Conservation (phyloP, 2,329 filamentous ascomycete species). For the Claviceps cyperi region DNA sequence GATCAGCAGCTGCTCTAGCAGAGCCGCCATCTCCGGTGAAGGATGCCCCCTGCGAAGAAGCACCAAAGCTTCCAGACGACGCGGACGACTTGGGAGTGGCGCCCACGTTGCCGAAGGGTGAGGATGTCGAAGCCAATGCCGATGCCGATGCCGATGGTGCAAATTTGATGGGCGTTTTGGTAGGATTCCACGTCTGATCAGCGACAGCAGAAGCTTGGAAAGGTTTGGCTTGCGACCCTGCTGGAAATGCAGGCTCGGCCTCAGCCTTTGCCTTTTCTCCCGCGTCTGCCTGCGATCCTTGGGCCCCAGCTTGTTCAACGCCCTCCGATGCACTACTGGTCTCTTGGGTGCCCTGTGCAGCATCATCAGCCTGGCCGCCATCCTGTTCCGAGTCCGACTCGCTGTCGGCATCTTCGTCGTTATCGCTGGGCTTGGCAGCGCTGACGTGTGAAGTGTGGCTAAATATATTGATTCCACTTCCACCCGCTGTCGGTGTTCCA, state of each 20-base stretch:
- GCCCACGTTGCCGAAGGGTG: conserved; percentile 18
- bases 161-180: conserved; percentile 41
- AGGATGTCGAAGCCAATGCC: conserved; percentile 15
- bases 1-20: conserved; percentile 11
- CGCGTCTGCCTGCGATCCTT: conserved; percentile 4
- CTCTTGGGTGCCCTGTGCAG: conserved; percentile 27
- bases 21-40: conserved; percentile 14
- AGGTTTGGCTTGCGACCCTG: background rate
- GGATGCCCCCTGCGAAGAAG: conserved; percentile 18
- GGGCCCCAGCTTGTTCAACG: conserved; percentile 8
- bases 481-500: conserved; percentile 12
- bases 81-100: conserved; percentile 20
- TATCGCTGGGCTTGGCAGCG: conserved; percentile 38
- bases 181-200: conserved; percentile 29
- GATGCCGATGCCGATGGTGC: conserved; percentile 19
- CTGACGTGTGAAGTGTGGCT: conserved; percentile 43
- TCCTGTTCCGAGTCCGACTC: conserved; percentile 29
- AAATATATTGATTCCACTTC: conserved; percentile 38
- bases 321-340: conserved; percentile 13
- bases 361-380: conserved; percentile 26
- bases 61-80: conserved; percentile 22
- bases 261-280: background rate
- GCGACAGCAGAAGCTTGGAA: conserved; percentile 15
- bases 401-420: conserved; percentile 32
- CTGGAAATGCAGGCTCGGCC: background rate